Evolutionary conservation across 1,284 basidiomycete genomes (phyloP).

Genomic region (Rhodotorula mucilaginosa): DNA sequence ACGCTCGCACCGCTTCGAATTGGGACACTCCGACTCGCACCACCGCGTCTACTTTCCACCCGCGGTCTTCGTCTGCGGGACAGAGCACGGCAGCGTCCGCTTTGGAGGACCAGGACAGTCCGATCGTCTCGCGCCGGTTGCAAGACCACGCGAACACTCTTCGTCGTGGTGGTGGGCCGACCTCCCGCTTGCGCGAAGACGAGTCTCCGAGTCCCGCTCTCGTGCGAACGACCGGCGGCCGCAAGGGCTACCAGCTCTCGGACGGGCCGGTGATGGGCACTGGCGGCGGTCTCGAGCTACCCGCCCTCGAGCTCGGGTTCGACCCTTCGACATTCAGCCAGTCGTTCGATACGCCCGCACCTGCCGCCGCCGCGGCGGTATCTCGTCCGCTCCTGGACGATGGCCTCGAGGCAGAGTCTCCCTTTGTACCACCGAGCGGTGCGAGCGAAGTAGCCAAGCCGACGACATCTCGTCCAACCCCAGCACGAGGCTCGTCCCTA

Average conservation of each 20-base stretch:
- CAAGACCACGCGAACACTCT: neutral
- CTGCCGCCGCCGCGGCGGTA: neutral
- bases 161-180: neutral
- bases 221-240: neutral
- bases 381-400: neutral
- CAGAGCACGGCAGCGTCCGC: neutral
- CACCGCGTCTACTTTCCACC: conserved; percentile 4
- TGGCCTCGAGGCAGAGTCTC: neutral
- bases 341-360: neutral
- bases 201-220: neutral
- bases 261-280: conserved; percentile 17
- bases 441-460: neutral
- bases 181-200: neutral
- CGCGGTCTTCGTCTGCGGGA: conserved; percentile 13
- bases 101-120: conserved; percentile 14
- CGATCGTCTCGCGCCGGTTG: conserved; percentile 9
- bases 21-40: conserved; percentile 17
- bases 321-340: neutral
- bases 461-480: neutral
- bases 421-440: neutral
- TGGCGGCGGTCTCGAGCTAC: neutral
- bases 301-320: conserved; percentile 4
- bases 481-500: conserved; percentile 8
- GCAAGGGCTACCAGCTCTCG: conserved; percentile 24
- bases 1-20: conserved; percentile 12